Evolutionary conservation across 257 asterid species (phyloP), one percentile per base, ranked within the genome.

Genomic region (Przewalskia tangutica): DNA sequence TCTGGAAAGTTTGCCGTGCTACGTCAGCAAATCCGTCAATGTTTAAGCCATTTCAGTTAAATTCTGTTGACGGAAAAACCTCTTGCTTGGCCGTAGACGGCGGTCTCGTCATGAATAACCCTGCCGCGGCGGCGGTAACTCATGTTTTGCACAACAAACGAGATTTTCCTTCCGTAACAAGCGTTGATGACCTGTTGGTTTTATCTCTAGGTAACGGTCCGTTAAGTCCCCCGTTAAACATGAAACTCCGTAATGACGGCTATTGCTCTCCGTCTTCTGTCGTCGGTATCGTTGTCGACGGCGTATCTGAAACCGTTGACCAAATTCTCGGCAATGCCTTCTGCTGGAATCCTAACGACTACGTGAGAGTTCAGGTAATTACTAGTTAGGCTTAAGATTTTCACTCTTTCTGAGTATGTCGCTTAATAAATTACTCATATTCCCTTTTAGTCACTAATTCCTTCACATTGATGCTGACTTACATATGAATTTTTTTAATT

Each of bases 121-220:
- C 99, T 1, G 87, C 99, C 6, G 97, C 98, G 1, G 98, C 99
- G n/a, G 99, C 99, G 62, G 93, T 94, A 40, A 95, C 98, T 59
- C 99, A 95, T 89, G 99, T 94, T 12, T 81, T 95, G 67, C 97
- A 95, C 87, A 95, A 95, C 85, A 95, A 95, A 86, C 91, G 97
- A 0, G 98, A 95, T 77, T 95, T 95, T 50, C 97, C 98, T 59
- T 76, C 92, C 42, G 98, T 92, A 2, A 94, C 92, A 20, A 92
- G 98, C 42, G 93, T 95, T 5, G 99, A 95, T 34, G 98, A 94
- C 81, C 90, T 95, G 9, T 62, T 95, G 68, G 92, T 94, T 46
- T 92, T 95, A 9, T 95, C 99, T 0, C 84, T 95, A 55, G 99
- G 99, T 10, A 95, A 89, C 84, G 97, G 97, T 16, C 88, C 84